Evolutionary conservation across 129 eudicot species (phyloP).

Genomic region (Helianthus annuus): DNA sequence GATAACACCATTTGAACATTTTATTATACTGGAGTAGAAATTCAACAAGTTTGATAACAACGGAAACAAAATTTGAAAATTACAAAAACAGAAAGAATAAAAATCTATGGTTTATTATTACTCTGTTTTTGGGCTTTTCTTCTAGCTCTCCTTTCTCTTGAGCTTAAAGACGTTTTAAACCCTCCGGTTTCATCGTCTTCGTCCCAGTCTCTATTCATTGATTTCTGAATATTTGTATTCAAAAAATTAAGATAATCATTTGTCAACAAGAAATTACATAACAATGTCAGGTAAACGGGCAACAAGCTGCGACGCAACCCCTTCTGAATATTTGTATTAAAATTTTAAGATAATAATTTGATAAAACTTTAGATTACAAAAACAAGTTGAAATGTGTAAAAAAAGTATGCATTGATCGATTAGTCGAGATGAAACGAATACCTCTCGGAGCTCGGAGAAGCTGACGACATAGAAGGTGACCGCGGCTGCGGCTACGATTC

Average conservation of each 20-base stretch:
- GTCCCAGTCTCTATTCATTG: conserved; percentile 64
- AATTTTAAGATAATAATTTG: no score
- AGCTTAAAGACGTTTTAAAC: conserved; percentile 60
- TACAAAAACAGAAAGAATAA: not conserved
- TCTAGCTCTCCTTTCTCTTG: conserved; percentile 73
- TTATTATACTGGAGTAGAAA: not conserved
- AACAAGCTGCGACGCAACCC: no score
- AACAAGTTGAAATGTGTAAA: not conserved
- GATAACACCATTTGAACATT: not conserved
- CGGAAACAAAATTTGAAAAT: no score
- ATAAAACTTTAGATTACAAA: not conserved
- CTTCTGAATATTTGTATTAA: conserved; percentile 42
- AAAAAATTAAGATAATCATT: not conserved
- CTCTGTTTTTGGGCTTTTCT: conserved; percentile 63
- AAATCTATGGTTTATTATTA: conserved; percentile 41
- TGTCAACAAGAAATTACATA: no score
- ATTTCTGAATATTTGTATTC: conserved; percentile 53
- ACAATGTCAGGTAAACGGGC: no score
- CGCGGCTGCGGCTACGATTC: conserved; percentile 87
- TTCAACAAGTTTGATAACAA: no score
- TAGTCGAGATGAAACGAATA: conserved; percentile 11
- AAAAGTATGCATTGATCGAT: not conserved
- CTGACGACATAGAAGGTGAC: conserved; percentile 90
- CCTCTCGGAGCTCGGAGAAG: conserved; percentile 87
- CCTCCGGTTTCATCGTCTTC: conserved; percentile 53